Evolutionary conservation across 1,139 yeast species (phyloP).

Genomic region (Eremothecium cymbalariae): DNA sequence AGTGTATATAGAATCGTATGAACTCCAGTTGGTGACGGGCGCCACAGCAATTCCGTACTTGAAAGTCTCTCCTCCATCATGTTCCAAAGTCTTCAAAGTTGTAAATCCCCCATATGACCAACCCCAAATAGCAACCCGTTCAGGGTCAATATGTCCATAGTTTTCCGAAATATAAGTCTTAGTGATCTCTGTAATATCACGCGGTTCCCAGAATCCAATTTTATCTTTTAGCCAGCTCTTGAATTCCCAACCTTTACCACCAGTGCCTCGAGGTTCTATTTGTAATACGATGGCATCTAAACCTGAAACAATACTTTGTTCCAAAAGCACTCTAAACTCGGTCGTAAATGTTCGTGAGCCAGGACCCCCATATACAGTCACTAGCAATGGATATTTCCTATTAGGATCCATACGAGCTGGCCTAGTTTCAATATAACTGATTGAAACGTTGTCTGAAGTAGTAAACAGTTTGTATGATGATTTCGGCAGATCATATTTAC

Average conservation of each 20-base stretch:
- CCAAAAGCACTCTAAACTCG: conserved; percentile 51
- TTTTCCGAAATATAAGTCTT: conserved; percentile 49
- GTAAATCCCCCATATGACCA: conserved; percentile 87
- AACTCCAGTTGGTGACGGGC: conserved; percentile 77
- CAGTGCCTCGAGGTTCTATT: conserved; percentile 94
- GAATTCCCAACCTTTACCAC: conserved; percentile 75
- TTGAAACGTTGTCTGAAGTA: conserved; percentile 41
- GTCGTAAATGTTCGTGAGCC: conserved; percentile 70
- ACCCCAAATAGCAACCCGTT: conserved; percentile 87
- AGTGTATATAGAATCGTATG: conserved; percentile 77
- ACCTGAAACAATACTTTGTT: conserved; percentile 59
- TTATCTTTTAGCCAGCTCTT: conserved; percentile 58
- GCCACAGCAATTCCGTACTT: conserved; percentile 83
- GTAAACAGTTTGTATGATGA: conserved; percentile 42
- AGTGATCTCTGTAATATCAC: conserved; percentile 66
- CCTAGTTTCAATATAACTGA: conserved; percentile 64
- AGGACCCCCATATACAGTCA: conserved; percentile 90
- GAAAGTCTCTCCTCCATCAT: conserved; percentile 58
- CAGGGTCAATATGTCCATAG: conserved; percentile 47
- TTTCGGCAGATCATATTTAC: conserved; percentile 47
- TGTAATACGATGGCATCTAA: conserved; percentile 68
- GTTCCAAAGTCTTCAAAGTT: conserved; percentile 68
- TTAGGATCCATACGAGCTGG: conserved; percentile 61
- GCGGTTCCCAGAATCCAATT: conserved; percentile 82
- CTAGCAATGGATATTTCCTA: conserved; percentile 67